Percentiles rank a stretch among this genome's conserved stretches.
Conservation (phyloP, 1,139 yeast species). For the Chernovozyma sophiae-reginae region DNA sequence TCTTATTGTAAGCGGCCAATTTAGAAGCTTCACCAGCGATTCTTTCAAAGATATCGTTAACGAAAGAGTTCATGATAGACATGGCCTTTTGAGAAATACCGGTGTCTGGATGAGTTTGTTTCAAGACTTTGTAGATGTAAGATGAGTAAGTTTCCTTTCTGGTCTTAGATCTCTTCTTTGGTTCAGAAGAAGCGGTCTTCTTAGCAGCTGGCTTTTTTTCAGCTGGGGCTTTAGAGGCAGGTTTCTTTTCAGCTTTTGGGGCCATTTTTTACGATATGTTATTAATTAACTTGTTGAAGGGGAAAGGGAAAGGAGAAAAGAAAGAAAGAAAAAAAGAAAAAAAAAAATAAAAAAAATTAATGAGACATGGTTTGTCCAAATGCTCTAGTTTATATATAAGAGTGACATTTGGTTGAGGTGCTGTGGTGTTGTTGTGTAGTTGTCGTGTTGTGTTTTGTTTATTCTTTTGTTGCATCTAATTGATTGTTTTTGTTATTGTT, state of each 20-base stretch:
- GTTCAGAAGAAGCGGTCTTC: slow-evolving; percentile 72
- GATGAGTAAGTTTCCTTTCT: slow-evolving; percentile 95
- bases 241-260: slow-evolving; percentile 87
- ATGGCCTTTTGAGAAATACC: slow-evolving; percentile 95
- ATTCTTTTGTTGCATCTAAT: neutral
- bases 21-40: slow-evolving; percentile 90
- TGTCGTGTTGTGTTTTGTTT: slow-evolving; percentile 1
- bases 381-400: neutral
- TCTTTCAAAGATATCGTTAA: slow-evolving; percentile 83
- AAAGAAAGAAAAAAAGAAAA: neutral
- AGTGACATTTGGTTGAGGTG: no score
- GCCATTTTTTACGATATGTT: slow-evolving; percentile 59
- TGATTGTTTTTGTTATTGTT: slow-evolving; percentile 3
- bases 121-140: slow-evolving; percentile 88
- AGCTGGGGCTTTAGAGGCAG: slow-evolving; percentile 91
- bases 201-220: slow-evolving; percentile 84
- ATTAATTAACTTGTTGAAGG: no score
- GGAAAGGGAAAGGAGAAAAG: no score
- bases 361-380: neutral
- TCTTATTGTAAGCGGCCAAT: slow-evolving; percentile 94
- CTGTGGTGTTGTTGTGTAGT: no score
- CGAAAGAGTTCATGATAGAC: slow-evolving; percentile 94
- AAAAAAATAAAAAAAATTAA: neutral
- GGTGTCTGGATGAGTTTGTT: slow-evolving; percentile 94
- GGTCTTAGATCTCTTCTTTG: slow-evolving; percentile 85